phyloP scores from a whole-genome alignment of 2,329 filamentous ascomycete genomes.

The Aspergillus eucalypticola region DNA sequence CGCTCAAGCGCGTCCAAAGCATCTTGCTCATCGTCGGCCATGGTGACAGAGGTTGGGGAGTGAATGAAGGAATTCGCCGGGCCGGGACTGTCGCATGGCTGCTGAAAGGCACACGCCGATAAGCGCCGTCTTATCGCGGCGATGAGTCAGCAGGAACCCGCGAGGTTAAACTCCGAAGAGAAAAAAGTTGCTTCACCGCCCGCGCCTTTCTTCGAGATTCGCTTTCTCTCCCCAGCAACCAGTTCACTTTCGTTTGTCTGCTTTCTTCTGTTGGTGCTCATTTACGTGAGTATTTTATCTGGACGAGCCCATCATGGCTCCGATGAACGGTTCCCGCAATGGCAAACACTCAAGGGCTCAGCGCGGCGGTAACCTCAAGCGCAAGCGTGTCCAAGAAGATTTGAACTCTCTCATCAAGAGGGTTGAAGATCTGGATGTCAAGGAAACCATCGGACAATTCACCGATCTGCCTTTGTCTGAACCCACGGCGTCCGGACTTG shows the following conservation, averaged over 20 bases:
- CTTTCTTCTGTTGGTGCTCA: neutral
- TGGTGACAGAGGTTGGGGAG: slow-evolving; percentile 25
- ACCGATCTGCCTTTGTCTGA: slow-evolving; percentile 82
- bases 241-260: neutral
- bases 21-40: slow-evolving; percentile 68
- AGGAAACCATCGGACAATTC: slow-evolving; percentile 65
- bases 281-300: neutral
- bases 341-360: slow-evolving; percentile 33
- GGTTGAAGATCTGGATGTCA: slow-evolving; percentile 48
- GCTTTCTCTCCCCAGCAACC: slow-evolving; percentile 12
- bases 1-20: slow-evolving; percentile 78
- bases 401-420: slow-evolving; percentile 43
- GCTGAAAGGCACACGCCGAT: slow-evolving; percentile 7
- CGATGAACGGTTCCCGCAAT: slow-evolving; percentile 26
- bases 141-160: slow-evolving; percentile 37
- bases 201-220: slow-evolving; percentile 2
- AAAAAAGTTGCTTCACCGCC: slow-evolving; percentile 34
- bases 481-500: slow-evolving; percentile 74
- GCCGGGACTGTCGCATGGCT: neutral
- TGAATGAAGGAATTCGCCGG: neutral
- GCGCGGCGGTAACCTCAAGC: slow-evolving; percentile 41
- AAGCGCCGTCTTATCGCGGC: slow-evolving; percentile 32
- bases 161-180: slow-evolving; percentile 15
- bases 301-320: slow-evolving; percentile 34
- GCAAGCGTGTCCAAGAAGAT: slow-evolving; percentile 50